A percentile compares a stretch with the other conserved stretches of the same genome.
phyloP scores from a whole-genome alignment of 2,329 filamentous ascomycete species.

The Anthostomella pinea region DNA sequence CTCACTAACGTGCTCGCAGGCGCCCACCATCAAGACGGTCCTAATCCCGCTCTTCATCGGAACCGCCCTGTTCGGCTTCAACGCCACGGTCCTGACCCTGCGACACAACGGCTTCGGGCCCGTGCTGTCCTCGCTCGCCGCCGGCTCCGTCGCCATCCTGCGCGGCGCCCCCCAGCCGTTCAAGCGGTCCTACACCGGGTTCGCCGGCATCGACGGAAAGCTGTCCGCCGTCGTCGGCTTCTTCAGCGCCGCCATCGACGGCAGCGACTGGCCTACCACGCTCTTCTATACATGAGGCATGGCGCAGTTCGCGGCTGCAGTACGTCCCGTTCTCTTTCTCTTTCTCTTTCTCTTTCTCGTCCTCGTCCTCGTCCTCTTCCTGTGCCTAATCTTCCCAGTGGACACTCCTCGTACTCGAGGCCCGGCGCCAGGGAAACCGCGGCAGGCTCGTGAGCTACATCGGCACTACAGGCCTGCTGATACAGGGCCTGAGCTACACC shows the following conservation, averaged over 20 bases:
- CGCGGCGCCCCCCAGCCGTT: slow-evolving; percentile 23
- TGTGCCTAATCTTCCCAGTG: no score
- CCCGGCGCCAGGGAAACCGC: slow-evolving; percentile 26
- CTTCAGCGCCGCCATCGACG: slow-evolving; percentile 26
- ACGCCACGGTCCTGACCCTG: slow-evolving; percentile 14
- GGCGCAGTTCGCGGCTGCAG: slow-evolving; percentile 27
- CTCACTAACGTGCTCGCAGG: slow-evolving; percentile 1
- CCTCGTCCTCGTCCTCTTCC: no score
- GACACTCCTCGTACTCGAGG: slow-evolving; percentile 30
- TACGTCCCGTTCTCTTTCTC: no score
- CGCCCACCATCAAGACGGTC: slow-evolving; percentile 15
- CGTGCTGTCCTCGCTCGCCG: slow-evolving; percentile 6
- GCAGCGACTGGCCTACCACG: slow-evolving; percentile 20
- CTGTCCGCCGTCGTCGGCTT: slow-evolving; percentile 28
- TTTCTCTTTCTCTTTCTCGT: no score
- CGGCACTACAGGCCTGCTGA: slow-evolving; percentile 20
- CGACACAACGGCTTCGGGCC: slow-evolving; percentile 16
- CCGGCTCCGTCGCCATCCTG: slow-evolving; percentile 9
- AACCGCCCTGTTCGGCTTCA: slow-evolving; percentile 22
- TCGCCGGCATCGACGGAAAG: slow-evolving; percentile 17
- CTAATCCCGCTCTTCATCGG: slow-evolving; percentile 22
- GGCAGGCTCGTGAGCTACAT: slow-evolving; percentile 23
- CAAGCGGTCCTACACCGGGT: slow-evolving; percentile 17
- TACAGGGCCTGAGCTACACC: slow-evolving; percentile 28
- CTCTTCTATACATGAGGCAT: slow-evolving; percentile 27